Percentiles rank a stretch among this genome's conserved stretches.
These are phyloP conservation scores for Alternaria alternata DNA, from an alignment of 2,329 filamentous ascomycete genomes.

Conservation along the genomic window DNA sequence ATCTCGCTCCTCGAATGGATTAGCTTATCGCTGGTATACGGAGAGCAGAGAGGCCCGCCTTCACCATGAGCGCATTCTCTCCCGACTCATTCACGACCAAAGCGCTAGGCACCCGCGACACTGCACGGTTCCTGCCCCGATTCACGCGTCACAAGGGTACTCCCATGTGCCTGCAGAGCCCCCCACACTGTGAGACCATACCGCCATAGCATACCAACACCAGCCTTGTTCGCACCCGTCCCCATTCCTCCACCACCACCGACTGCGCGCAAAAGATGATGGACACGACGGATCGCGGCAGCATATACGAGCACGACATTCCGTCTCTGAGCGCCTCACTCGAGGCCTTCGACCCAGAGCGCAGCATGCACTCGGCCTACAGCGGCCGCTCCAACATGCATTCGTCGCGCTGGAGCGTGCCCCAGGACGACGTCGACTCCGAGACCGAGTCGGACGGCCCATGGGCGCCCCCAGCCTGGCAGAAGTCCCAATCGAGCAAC, in stretches of 20 bases:
- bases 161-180: conserved; percentile 43
- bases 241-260: conserved; percentile 17
- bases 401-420: conserved; percentile 54
- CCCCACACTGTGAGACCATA: conserved; percentile 34
- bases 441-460: conserved; percentile 59
- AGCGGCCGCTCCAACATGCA: conserved; percentile 70
- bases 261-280: conserved; percentile 30
- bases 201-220: conserved; percentile 24
- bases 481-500: conserved; percentile 61
- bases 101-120: conserved; percentile 37
- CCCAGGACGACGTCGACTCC: conserved; percentile 51
- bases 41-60: conserved; percentile 14
- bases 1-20: conserved; percentile 16
- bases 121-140: conserved; percentile 24
- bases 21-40: conserved; percentile 23
- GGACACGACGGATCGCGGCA: conserved; percentile 44
- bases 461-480: conserved; percentile 73
- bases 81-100: neutral
- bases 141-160: conserved; percentile 45
- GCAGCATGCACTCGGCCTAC: conserved; percentile 47
- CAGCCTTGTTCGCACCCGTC: conserved; percentile 28
- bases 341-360: conserved; percentile 51
- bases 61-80: conserved; percentile 17
- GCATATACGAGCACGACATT: conserved; percentile 49
- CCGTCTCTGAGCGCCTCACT: conserved; percentile 51